Base-by-base conservation (phyloP, 257 asterid genomes). In the Jasminum sambac region DNA sequence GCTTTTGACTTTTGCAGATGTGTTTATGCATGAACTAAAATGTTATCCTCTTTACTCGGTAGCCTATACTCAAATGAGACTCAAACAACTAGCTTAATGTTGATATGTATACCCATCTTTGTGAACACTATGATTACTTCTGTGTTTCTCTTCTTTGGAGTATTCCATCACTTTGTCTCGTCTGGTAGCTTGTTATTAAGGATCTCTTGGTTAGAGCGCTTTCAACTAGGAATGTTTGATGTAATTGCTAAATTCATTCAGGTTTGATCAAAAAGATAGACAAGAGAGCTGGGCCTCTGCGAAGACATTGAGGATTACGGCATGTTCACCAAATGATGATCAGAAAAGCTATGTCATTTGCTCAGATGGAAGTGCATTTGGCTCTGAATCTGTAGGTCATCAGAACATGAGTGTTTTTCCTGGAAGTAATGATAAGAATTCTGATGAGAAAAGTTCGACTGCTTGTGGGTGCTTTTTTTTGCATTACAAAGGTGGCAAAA, bases 211-310 rank as follows among this genome's bases (percentile, higher is more conserved):
- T 36, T 8, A 43, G 74, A 58, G 57, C 16, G 16, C 63, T 46
- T 67, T 52, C 39, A 23, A 25, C 57, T 26, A 57, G 63, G 57
- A n/a, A 66, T 38, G 43, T 55, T 60, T 55, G 46, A 73, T 66
- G 48, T 62, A 65, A 46, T 70, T 68, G 39, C 57, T 48, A 52
- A 63, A 64, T 62, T 73, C 65, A 79, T 72, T 78, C 94, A 94
- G 98, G 89, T 85, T 77, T 77, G 89, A 84, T 74, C 84, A 67
- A 55, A 79, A 78, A 69, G 90, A 83, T 74, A 68, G 75, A 60
- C 78, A 82, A 0, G 90, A 81, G 63, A 84, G 81, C 78, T 83
- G 91, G 95, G 83, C 79, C 66, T 85, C 87, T 25, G 73, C 75
- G 66, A 84, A 84, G 83, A 80, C 87, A 52, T 83, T 87, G 74